Evolutionary conservation across 352 stramenopile genomes (phyloP).

Genomic region (Pythium aphanidermatum): DNA sequence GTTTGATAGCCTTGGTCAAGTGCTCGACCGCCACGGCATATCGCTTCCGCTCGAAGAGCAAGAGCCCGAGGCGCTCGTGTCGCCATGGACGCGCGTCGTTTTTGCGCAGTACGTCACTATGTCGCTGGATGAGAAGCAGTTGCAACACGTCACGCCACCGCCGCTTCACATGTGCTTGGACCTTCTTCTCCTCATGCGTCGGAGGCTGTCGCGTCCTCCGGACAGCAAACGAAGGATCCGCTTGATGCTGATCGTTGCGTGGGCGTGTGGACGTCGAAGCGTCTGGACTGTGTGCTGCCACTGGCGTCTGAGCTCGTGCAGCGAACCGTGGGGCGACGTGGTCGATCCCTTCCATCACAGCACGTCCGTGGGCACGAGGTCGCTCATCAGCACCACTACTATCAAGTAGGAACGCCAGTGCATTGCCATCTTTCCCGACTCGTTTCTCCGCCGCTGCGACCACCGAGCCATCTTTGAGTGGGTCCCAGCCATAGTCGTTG

Average conservation of each 20-base stretch:
- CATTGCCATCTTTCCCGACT: slow-evolving; percentile 6
- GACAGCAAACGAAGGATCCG: too few species aligned
- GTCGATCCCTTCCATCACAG: slow-evolving; percentile 9
- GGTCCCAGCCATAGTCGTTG: slow-evolving; percentile 23
- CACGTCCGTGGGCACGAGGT: too few species aligned
- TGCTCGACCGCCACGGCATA: slow-evolving; percentile 38
- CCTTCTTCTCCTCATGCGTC: too few species aligned
- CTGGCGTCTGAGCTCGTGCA: background rate
- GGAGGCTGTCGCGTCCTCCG: too few species aligned
- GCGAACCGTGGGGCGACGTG: slow-evolving; percentile 10
- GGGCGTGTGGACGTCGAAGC: background rate
- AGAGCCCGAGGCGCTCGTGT: slow-evolving; percentile 53
- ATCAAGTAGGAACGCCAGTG: slow-evolving; percentile 9
- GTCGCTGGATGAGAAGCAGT: slow-evolving; percentile 42
- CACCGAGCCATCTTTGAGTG: slow-evolving; percentile 11
- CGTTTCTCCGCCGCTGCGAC: slow-evolving; percentile 2
- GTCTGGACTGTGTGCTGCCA: background rate
- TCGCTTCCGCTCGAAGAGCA: slow-evolving; percentile 37
- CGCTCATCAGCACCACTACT: background rate
- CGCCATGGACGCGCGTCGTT: slow-evolving; percentile 53
- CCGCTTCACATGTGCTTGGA: slow-evolving; percentile 10
- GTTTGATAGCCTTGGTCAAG: slow-evolving; percentile 39
- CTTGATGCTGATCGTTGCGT: too few species aligned
- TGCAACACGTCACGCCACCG: slow-evolving; percentile 40
- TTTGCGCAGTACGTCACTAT: slow-evolving; percentile 52